Percentiles rank a stretch among this genome's conserved stretches.
phyloP scores from a whole-genome alignment of 805 yeast species.

The Yamadazyma sp. region DNA sequence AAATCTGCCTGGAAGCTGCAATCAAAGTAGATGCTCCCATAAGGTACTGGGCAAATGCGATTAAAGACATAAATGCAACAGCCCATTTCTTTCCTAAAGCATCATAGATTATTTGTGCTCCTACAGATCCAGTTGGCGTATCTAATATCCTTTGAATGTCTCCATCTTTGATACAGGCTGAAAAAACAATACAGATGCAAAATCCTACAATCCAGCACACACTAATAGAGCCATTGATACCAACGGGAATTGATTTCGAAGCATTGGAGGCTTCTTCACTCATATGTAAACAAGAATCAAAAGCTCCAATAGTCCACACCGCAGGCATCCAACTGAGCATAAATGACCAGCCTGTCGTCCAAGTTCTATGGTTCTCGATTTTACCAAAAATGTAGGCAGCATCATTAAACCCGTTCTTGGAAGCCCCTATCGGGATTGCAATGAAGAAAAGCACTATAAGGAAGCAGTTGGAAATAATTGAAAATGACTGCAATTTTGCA shows the following conservation, averaged over 20 bases:
- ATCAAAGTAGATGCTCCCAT: conserved; percentile 67
- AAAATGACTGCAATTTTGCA: conserved; percentile 59
- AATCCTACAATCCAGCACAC: conserved; percentile 62
- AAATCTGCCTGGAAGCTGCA: conserved; percentile 68
- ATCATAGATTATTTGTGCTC: conserved; percentile 64
- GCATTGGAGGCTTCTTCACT: conserved; percentile 70
- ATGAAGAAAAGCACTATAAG: conserved; percentile 56
- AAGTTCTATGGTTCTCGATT: conserved; percentile 49
- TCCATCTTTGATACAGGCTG: conserved; percentile 54
- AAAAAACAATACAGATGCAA: conserved; percentile 50
- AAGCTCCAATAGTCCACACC: conserved; percentile 74
- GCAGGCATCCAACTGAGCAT: conserved; percentile 63
- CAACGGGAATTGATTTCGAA: conserved; percentile 61
- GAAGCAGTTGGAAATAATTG: conserved; percentile 53
- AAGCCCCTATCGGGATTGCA: conserved; percentile 63
- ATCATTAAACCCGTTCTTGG: conserved; percentile 24
- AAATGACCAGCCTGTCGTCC: conserved; percentile 45
- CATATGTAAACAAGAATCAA: conserved; percentile 72
- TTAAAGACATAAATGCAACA: conserved; percentile 57
- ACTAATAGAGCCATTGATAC: conserved; percentile 57
- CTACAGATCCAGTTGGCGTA: conserved; percentile 55
- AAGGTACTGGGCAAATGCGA: conserved; percentile 59
- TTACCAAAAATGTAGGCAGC: conserved; percentile 53
- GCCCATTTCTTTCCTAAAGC: conserved; percentile 67
- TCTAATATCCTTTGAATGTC: conserved; percentile 41